phyloP scores from a whole-genome alignment of 805 yeast species.

The Candida incommunis region DNA sequence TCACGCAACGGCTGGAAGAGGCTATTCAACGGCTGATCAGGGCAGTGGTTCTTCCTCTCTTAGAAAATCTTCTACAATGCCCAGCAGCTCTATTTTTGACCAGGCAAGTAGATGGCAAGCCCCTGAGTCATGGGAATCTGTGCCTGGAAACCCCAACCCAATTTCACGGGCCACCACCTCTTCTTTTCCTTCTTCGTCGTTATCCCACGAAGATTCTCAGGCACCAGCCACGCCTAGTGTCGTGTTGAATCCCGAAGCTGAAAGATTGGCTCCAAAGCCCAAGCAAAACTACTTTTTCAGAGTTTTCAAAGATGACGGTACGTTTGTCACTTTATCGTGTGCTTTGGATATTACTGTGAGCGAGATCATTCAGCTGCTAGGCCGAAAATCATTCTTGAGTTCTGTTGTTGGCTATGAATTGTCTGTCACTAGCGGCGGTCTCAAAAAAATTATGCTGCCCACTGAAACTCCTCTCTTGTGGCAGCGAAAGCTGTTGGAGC shows the following conservation, averaged over 20 bases:
- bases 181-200: not conserved
- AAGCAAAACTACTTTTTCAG: conserved; percentile 27
- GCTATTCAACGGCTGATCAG: not conserved
- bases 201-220: not conserved
- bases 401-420: conserved; percentile 60
- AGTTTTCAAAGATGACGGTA: conserved; percentile 67
- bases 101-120: not conserved
- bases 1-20: not conserved
- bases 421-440: conserved; percentile 60
- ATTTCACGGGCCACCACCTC: not conserved
- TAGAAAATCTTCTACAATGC: not conserved
- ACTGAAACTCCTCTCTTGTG: conserved; percentile 66
- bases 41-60: not conserved
- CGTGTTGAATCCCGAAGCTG: too few relatives aligned
- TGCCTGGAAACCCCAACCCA: not conserved
- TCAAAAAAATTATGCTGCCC: conserved; percentile 56
- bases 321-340: conserved; percentile 68
- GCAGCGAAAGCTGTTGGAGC: conserved; percentile 54
- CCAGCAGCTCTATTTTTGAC: not conserved
- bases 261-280: not conserved
- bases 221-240: too few relatives aligned
- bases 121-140: not conserved
- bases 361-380: conserved; percentile 53
- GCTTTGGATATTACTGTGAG: conserved; percentile 61
- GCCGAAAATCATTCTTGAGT: conserved; percentile 61